Percentiles rank a stretch among this genome's conserved stretches.
Conservation (phyloP, 192 early-diverging fungal genomes). For the Diversispora epigaea region DNA sequence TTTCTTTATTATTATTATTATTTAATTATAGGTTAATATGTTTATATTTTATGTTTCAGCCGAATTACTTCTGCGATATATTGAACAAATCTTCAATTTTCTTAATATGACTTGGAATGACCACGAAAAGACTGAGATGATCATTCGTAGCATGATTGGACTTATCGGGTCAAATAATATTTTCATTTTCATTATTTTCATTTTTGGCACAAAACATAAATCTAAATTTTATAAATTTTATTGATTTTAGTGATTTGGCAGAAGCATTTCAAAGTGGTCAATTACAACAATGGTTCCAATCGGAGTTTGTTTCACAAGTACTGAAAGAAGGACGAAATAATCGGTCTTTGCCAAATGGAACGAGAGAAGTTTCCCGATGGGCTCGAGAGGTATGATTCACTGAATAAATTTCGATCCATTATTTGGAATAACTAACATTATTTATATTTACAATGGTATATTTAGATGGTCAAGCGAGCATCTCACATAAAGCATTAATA, state of each 20-base stretch:
- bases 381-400: slow-evolving; percentile 58
- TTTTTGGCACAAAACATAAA: neutral
- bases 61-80: slow-evolving; percentile 58
- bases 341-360: slow-evolving; percentile 46
- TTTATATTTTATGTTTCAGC: slow-evolving; percentile 48
- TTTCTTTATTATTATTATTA: neutral
- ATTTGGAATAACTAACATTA: neutral
- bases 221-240: neutral
- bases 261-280: slow-evolving; percentile 80
- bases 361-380: slow-evolving; percentile 67
- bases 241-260: slow-evolving; percentile 76
- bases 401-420: too few relatives aligned
- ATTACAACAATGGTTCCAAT: slow-evolving; percentile 61
- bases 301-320: slow-evolving; percentile 75
- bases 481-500: neutral
- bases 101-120: slow-evolving; percentile 65
- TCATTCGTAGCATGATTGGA: slow-evolving; percentile 79
- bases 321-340: slow-evolving; percentile 77
- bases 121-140: slow-evolving; percentile 60
- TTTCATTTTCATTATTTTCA: neutral
- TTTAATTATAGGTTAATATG: neutral
- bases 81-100: slow-evolving; percentile 78
- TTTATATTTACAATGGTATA: neutral
- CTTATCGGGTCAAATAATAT: slow-evolving; percentile 65
- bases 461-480: slow-evolving; percentile 16